Evolutionary conservation across 2,329 filamentous ascomycete species (phyloP).

Genomic region (Trichoderma endophyticum): DNA sequence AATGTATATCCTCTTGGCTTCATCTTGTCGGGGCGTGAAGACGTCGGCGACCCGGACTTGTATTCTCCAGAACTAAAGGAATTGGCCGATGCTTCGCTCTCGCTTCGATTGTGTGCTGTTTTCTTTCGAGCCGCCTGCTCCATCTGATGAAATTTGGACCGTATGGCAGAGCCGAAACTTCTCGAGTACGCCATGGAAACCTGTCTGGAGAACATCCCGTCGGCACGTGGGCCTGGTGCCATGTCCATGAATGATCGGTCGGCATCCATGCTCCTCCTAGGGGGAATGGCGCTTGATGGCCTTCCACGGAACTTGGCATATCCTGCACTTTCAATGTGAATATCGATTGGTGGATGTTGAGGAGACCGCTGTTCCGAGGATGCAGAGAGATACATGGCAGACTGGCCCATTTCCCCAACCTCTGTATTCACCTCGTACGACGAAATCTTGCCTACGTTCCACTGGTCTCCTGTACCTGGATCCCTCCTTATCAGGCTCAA

Average conservation of each 20-base stretch:
- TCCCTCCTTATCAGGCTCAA: slow-evolving; percentile 71
- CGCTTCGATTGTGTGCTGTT: slow-evolving; percentile 28
- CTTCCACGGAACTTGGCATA: slow-evolving; percentile 53
- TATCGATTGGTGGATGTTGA: slow-evolving; percentile 44
- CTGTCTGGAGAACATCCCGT: slow-evolving; percentile 30
- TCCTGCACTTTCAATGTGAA: slow-evolving; percentile 53
- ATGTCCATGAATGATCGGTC: slow-evolving; percentile 19
- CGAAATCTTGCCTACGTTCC: slow-evolving; percentile 69
- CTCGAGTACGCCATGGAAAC: slow-evolving; percentile 57
- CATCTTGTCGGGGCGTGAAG: slow-evolving; percentile 26
- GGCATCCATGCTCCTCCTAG: slow-evolving; percentile 35
- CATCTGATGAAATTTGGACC: slow-evolving; percentile 42
- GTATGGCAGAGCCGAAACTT: slow-evolving; percentile 47
- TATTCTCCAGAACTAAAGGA: slow-evolving; percentile 33
- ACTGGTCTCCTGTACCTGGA: slow-evolving; percentile 64
- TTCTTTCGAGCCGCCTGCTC: slow-evolving; percentile 27
- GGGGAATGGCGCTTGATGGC: slow-evolving; percentile 38
- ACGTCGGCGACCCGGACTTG: slow-evolving; percentile 15
- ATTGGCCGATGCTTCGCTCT: slow-evolving; percentile 32
- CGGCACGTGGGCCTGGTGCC: not conserved
- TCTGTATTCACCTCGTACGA: slow-evolving; percentile 47
- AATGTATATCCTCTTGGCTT: slow-evolving; percentile 71
- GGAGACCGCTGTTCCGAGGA: slow-evolving; percentile 5
- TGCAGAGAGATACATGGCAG: slow-evolving; percentile 25
- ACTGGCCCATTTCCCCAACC: slow-evolving; percentile 24